phyloP scores from a whole-genome alignment of 345 rosid genomes.

The Pelargonium nanum region DNA sequence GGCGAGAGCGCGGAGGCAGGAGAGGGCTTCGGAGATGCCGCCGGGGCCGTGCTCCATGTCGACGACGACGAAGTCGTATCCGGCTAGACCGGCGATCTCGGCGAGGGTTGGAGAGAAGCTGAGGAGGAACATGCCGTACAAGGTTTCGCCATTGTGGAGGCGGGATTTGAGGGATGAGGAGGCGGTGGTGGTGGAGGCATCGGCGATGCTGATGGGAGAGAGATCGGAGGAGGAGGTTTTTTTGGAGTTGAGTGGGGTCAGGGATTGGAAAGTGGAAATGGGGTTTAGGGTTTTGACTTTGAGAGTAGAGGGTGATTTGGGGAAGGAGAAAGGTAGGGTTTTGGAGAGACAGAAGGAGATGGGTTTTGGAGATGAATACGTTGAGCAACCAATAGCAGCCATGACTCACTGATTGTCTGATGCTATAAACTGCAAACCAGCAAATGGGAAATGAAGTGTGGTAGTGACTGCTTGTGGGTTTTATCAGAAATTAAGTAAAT shows the following conservation, averaged over 20 bases:
- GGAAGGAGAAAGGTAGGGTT: conserved; percentile 16
- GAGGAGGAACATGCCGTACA: conserved; percentile 76
- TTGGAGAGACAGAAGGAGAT: conserved; percentile 7
- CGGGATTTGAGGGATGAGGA: conserved; percentile 55
- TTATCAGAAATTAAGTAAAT: background rate
- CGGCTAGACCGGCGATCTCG: conserved; percentile 76
- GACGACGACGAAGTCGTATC: conserved; percentile 77
- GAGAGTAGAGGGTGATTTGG: conserved; percentile 7
- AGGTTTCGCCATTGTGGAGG: conserved; percentile 59
- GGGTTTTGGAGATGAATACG: conserved; percentile 1
- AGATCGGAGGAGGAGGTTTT: conserved; percentile 17
- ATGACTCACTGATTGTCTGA: background rate
- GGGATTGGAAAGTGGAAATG: conserved; percentile 15
- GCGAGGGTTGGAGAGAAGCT: conserved; percentile 85
- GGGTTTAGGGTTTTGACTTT: conserved; percentile 24
- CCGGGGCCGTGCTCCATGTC: conserved; percentile 98
- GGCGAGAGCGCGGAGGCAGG: conserved; percentile 59
- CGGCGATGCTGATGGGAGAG: conserved; percentile 13
- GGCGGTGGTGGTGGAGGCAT: conserved; percentile 4
- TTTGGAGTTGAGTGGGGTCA: conserved; percentile 20
- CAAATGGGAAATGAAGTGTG: background rate
- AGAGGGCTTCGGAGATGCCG: conserved; percentile 60
- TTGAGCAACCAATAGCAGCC: background rate
- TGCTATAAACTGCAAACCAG: background rate
- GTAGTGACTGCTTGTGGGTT: background rate